Base-by-base conservation (phyloP, 352 stramenopile genomes). In the Phytophthora hybrid region DNA sequence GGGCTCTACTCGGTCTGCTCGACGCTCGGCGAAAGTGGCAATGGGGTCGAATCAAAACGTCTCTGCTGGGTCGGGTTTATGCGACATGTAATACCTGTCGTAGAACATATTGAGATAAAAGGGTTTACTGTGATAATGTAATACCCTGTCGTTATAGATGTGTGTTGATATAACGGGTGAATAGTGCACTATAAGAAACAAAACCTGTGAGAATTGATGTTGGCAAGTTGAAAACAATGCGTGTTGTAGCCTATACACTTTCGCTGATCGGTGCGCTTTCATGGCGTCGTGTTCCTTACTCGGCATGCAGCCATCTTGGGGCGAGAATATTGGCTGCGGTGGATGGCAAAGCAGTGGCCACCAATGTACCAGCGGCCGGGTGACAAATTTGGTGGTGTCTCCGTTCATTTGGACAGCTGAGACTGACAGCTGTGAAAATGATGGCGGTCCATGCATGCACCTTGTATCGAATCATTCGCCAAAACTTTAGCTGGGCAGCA, bases 351-450 rank as follows among this genome's bases (percentile, higher is more conserved):
- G 31, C 39, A 49, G 21, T 46, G 55, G 44, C 9, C 44, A 34
- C 16, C 31, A 44, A 19, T 23, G 49, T 60, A 19, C 51, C 19
- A 49, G n/a, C 8, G 39, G 19, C 37, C 16, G 8, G 32, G 8
- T 13, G 19, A 51, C 63, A 70, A 64, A 64, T 70, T 70, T 59
- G 54, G 26, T 34, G 31, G 29, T 59, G 59, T 58, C 59, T 67
- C 49, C 9, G 23, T 54, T 46, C 37, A 32, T 41, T 9, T 41
- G 34, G 10, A 41, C 34, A 41, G 34, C 34, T 41, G 34, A 41
- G 34, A 5, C 39, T 11, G n/a, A 23, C 51, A 69, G 32, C 47
- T 68, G 61, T 49, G 41, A 14, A 21, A 49, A 59, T 51, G 63
- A 65, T 55, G 32, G 39, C 34, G 13, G 29, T 31, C n/a, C 54